A percentile compares a stretch with the other conserved stretches of the same genome.
Evolutionary conservation across 1,139 yeast genomes (phyloP).

Genomic region (Kodamaea anthophila): DNA sequence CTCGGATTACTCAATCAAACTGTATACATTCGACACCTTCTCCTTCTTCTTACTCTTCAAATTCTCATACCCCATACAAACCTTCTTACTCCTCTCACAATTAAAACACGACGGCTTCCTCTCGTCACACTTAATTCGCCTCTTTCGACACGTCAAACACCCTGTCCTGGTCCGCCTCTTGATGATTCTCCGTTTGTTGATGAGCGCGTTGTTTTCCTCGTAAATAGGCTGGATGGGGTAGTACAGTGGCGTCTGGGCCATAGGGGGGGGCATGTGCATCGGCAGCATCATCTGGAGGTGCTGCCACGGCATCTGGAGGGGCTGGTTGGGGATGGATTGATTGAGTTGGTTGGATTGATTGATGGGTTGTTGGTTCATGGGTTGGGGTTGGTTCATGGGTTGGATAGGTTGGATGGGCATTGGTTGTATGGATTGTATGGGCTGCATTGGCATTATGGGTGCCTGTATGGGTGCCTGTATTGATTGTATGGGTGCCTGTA

Average conservation of each 20-base stretch:
- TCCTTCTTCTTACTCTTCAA: slow-evolving; percentile 12
- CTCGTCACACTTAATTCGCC: slow-evolving; percentile 25
- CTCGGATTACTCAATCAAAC: too few relatives aligned
- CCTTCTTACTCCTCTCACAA: slow-evolving; percentile 64
- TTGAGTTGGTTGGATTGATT: slow-evolving; percentile 7
- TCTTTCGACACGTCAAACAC: slow-evolving; percentile 25
- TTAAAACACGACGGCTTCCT: slow-evolving; percentile 67
- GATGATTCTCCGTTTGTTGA: slow-evolving; percentile 38
- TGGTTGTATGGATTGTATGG: slow-evolving; percentile 9
- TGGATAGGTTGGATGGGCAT: slow-evolving; percentile 4
- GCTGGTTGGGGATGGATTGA: slow-evolving; percentile 2
- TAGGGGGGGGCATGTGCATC: slow-evolving; percentile 4
- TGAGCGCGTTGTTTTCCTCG: slow-evolving; percentile 29
- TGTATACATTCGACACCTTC: slow-evolving; percentile 8
- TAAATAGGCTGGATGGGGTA: slow-evolving; percentile 9
- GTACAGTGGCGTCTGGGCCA: slow-evolving; percentile 3
- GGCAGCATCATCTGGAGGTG: slow-evolving; percentile 1
- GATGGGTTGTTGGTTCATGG: too few relatives aligned
- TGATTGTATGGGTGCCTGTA: too few relatives aligned
- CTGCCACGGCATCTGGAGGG: slow-evolving; percentile 6
- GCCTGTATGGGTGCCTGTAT: too few relatives aligned
- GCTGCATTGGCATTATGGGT: too few relatives aligned
- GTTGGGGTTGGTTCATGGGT: slow-evolving; percentile 1
- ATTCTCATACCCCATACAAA: slow-evolving; percentile 61
- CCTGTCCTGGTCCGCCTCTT: slow-evolving; percentile 25